These are phyloP conservation scores for Hortaea sp. DNA, from an alignment of 2,329 filamentous ascomycete genomes.

Conservation along the genomic window DNA sequence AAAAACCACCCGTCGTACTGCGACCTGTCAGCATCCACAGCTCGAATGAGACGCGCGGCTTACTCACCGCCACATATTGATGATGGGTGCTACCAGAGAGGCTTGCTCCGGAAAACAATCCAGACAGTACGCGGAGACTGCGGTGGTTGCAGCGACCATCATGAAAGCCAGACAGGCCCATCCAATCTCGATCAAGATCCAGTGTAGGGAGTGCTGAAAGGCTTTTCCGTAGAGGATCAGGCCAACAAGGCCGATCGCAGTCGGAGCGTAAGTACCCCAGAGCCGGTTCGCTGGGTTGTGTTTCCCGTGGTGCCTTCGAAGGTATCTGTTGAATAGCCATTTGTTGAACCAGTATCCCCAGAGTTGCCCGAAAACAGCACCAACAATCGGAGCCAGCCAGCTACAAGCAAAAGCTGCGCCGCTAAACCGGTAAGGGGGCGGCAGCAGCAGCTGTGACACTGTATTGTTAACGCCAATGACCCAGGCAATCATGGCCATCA, in stretches of 20 bases:
- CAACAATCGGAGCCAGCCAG: conserved; percentile 28
- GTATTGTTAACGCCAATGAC: conserved; percentile 20
- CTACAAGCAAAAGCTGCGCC: conserved; percentile 19
- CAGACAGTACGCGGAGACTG: conserved; percentile 26
- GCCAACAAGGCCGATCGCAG: conserved; percentile 23
- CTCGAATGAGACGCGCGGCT: conserved; percentile 1
- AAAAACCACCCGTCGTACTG: conserved; percentile 20
- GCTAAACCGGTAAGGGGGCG: conserved; percentile 14
- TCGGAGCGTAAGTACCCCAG: conserved; percentile 23
- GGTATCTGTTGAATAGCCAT: conserved; percentile 24
- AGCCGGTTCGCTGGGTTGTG: conserved; percentile 25
- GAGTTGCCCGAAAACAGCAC: conserved; percentile 23
- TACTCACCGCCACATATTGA: conserved; percentile 23
- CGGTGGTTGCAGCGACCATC: conserved; percentile 17
- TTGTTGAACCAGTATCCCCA: conserved; percentile 31
- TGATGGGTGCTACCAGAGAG: conserved; percentile 23
- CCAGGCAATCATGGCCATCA: conserved; percentile 19
- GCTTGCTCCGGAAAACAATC: conserved; percentile 25
- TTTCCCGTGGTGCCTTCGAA: conserved; percentile 20
- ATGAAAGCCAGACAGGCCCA: conserved; percentile 15
- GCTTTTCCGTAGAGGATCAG: conserved; percentile 26
- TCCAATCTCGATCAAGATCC: conserved; percentile 24
- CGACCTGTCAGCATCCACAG: not conserved
- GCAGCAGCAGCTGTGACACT: conserved; percentile 15
- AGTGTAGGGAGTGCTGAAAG: conserved; percentile 24